Percentiles rank a stretch among this genome's conserved stretches.
Conservation (phyloP, 495 filamentous ascomycete species). For the Hypoxylon perforatum region DNA sequence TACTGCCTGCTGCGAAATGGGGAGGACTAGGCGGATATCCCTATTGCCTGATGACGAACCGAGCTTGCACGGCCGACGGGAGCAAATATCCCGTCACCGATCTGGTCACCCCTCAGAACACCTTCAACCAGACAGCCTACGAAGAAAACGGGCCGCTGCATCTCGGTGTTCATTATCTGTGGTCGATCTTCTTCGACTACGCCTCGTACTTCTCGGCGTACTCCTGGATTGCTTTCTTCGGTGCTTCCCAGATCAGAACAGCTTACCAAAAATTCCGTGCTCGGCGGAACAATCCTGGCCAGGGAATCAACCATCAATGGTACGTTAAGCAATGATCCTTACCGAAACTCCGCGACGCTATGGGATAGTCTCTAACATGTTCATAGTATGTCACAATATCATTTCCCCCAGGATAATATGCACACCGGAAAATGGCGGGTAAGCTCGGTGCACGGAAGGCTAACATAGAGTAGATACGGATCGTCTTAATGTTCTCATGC, state of each 20-base stretch:
- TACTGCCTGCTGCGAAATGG: constrained; percentile 66
- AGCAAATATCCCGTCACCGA: constrained; percentile 58
- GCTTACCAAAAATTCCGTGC: constrained; percentile 55
- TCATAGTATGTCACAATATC: constrained; percentile 17
- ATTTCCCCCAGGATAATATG: neutral
- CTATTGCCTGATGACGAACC: constrained; percentile 66
- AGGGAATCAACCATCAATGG: constrained; percentile 62
- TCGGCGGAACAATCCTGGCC: constrained; percentile 40
- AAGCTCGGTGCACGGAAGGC: neutral
- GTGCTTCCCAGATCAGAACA: constrained; percentile 56
- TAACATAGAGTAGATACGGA: constrained; percentile 51
- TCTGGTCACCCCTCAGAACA: constrained; percentile 59
- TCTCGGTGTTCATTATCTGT: constrained; percentile 64
- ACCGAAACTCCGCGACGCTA: no score
- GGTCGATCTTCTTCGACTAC: constrained; percentile 69
- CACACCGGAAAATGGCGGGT: neutral
- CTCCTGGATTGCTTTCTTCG: constrained; percentile 67
- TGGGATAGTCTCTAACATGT: neutral
- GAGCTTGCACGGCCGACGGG: constrained; percentile 58
- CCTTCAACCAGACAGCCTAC: constrained; percentile 65
- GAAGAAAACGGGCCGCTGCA: constrained; percentile 62
- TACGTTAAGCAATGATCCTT: constrained; percentile 6
- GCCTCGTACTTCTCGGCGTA: constrained; percentile 65
- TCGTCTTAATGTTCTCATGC: constrained; percentile 65
- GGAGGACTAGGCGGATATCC: constrained; percentile 62